phyloP scores from a whole-genome alignment of 352 stramenopile genomes.

The Pythium monospermum region DNA sequence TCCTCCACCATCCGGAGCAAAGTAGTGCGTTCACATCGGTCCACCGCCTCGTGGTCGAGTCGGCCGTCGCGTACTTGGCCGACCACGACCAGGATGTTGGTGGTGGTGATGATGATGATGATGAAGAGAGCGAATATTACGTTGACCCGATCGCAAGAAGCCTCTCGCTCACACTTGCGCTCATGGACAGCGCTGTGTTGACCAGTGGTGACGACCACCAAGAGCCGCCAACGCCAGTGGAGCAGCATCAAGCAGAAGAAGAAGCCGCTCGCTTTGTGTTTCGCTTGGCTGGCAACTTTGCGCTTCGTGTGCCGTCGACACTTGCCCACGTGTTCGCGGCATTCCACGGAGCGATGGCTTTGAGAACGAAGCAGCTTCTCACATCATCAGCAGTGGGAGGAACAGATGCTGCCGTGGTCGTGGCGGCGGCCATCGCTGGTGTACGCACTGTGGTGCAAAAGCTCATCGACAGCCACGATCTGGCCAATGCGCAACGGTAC shows the following conservation, averaged over 20 bases:
- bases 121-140: constrained; percentile 17
- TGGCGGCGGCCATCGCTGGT: constrained; percentile 3
- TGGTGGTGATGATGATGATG: constrained; percentile 9
- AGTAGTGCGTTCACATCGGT: constrained; percentile 7
- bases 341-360: not conserved
- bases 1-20: constrained; percentile 16
- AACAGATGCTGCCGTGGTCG: not conserved
- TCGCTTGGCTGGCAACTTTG: not conserved
- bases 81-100: constrained; percentile 8
- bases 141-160: constrained; percentile 12
- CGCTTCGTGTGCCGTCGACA: not conserved
- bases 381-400: not conserved
- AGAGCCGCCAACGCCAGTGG: not conserved
- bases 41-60: constrained; percentile 18
- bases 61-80: constrained; percentile 7
- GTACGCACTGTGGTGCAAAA: constrained; percentile 6
- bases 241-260: too few species aligned
- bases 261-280: too few species aligned
- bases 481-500: constrained; percentile 35
- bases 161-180: constrained; percentile 5
- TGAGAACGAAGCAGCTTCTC: not conserved
- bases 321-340: not conserved
- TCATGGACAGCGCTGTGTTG: constrained; percentile 7
- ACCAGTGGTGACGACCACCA: not conserved
- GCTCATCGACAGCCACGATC: constrained; percentile 13